These are phyloP conservation scores for Cyberlindnera mycetangii DNA, from an alignment of 805 yeast genomes.

Conservation along the genomic window DNA sequence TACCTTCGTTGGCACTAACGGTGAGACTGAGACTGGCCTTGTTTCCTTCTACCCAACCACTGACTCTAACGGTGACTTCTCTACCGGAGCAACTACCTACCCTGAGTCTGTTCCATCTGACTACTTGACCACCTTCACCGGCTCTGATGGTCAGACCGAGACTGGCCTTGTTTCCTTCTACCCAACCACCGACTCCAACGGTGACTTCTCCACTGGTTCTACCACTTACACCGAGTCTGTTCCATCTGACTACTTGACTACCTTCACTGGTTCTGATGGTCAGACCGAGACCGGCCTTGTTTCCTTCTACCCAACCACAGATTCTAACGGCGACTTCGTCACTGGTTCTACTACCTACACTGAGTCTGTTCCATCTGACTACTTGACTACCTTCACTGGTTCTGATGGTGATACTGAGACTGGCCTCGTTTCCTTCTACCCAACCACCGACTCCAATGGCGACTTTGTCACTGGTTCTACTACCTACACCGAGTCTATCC, in stretches of 20 bases:
- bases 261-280: conserved; percentile 11
- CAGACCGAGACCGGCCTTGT: conserved; percentile 7
- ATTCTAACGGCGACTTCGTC: conserved; percentile 1
- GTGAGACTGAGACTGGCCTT: conserved; percentile 8
- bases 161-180: not conserved
- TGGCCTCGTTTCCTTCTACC: conserved; percentile 9
- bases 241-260: conserved; percentile 6
- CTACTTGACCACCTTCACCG: conserved; percentile 8
- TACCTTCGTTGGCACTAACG: conserved; percentile 10
- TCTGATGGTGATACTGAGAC: conserved; percentile 8
- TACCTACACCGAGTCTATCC: conserved; percentile 5
- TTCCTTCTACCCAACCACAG: conserved; percentile 8
- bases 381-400: conserved; percentile 14
- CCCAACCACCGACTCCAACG: not conserved
- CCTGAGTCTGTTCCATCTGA: conserved; percentile 2
- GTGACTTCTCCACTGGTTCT: not conserved
- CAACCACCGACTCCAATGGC: conserved; percentile 10
- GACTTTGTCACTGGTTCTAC: conserved; percentile 8
- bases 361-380: conserved; percentile 11
- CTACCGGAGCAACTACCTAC: conserved; percentile 2
- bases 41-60: conserved; percentile 11
- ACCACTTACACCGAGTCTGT: not conserved
- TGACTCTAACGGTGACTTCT: conserved; percentile 5
- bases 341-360: conserved; percentile 5
- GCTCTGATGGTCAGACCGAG: not conserved